These are phyloP conservation scores for Ascochyta pisi DNA, from an alignment of 2,329 filamentous ascomycete genomes.

Conservation along the genomic window DNA sequence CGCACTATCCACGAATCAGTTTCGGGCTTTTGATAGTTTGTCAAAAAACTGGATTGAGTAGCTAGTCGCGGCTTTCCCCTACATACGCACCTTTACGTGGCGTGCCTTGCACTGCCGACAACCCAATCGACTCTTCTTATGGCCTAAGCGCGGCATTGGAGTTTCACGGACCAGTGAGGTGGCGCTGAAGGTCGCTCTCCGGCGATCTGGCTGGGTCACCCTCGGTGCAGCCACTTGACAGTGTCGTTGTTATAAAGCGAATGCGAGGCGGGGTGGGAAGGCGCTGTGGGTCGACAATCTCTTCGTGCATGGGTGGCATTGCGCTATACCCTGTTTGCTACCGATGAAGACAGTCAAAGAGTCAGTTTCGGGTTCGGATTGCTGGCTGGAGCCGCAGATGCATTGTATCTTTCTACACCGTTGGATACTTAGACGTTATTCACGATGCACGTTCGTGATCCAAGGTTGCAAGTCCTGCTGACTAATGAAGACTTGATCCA, in stretches of 20 bases:
- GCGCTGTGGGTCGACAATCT: constrained; percentile 18
- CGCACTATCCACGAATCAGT: constrained; percentile 39
- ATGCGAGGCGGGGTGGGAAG: constrained; percentile 29
- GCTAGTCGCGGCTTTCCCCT: background rate
- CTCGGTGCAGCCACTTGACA: constrained; percentile 13
- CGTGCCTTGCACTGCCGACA: constrained; percentile 48
- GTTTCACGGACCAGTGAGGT: constrained; percentile 16
- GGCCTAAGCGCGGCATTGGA: constrained; percentile 46
- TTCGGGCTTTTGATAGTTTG: background rate
- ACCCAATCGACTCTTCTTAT: constrained; percentile 46
- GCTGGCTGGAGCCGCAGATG: background rate
- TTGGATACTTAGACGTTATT: background rate
- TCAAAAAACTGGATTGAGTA: constrained; percentile 2
- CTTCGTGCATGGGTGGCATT: constrained; percentile 22
- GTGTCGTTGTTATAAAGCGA: constrained; percentile 25
- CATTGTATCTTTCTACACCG: background rate
- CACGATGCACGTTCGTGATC: background rate
- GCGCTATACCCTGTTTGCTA: constrained; percentile 29
- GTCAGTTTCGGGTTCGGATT: constrained; percentile 25
- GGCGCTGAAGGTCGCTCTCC: constrained; percentile 16
- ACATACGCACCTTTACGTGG: constrained; percentile 46
- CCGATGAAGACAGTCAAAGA: constrained; percentile 4
- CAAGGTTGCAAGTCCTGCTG: background rate
- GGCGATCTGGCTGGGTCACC: constrained; percentile 10
- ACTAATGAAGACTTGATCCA: background rate